These are phyloP conservation scores for Ichthyophthirius multifiliis DNA, from an alignment of 169 alveolate genomes.

Conservation along the genomic window DNA sequence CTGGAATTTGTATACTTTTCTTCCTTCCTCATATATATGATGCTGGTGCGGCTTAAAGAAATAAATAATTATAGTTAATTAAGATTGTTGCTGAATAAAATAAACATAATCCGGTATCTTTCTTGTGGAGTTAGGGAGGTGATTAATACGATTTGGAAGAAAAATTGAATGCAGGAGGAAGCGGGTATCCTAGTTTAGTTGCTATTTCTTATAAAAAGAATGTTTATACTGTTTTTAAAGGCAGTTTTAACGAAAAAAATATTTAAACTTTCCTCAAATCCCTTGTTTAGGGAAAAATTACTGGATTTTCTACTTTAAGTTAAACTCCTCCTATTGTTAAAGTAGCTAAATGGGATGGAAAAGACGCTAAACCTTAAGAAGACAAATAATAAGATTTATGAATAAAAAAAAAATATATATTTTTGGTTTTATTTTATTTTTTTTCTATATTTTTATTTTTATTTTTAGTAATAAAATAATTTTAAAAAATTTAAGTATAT, in stretches of 20 bases:
- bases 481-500: no score
- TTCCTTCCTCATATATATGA: conserved; percentile 91
- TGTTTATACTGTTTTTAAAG: conserved; percentile 47
- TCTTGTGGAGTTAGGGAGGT: conserved; percentile 92
- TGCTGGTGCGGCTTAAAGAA: conserved; percentile 78
- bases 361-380: conserved; percentile 53
- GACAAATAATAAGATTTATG: no score
- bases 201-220: conserved; percentile 63
- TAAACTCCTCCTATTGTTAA: conserved; percentile 13
- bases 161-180: conserved; percentile 78
- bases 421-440: no score
- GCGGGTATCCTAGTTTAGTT: conserved; percentile 91
- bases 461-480: no score
- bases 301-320: conserved; percentile 21
- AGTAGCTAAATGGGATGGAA: conserved; percentile 75
- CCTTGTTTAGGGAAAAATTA: conserved; percentile 64
- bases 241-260: conserved; percentile 56
- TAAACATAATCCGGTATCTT: conserved; percentile 80
- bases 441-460: no score
- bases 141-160: conserved; percentile 87
- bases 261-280: neutral
- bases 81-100: conserved; percentile 71
- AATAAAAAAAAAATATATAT: no score
- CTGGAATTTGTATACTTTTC: conserved; percentile 80
- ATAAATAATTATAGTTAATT: conserved; percentile 69